Percentiles rank a stretch among this genome's conserved stretches.
phyloP scores from a whole-genome alignment of 345 rosid species.

The Murraya paniculata region DNA sequence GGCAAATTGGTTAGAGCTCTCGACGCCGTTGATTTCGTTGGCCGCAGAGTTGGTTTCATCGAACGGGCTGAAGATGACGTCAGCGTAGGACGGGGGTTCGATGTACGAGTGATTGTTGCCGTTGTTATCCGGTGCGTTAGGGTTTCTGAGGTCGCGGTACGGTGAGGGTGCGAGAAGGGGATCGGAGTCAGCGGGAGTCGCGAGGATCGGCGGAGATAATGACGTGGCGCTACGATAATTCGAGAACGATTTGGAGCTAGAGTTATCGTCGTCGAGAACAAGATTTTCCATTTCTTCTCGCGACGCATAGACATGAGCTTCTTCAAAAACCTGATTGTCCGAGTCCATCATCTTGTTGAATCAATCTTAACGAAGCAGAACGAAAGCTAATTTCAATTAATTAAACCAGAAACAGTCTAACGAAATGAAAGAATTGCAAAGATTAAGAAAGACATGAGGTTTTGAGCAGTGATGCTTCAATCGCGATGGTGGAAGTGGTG shows the following conservation, averaged over 20 bases:
- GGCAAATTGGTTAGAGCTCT: conserved; percentile 36
- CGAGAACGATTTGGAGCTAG: conserved; percentile 33
- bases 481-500: neutral
- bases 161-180: conserved; percentile 60
- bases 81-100: conserved; percentile 92
- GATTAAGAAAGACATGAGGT: neutral
- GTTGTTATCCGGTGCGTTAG: conserved; percentile 31
- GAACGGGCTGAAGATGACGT: conserved; percentile 78
- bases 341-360: conserved; percentile 76
- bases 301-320: conserved; percentile 49
- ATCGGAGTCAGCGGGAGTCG: conserved; percentile 66
- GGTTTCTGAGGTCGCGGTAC: conserved; percentile 34
- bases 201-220: conserved; percentile 43
- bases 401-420: neutral
- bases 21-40: conserved; percentile 58
- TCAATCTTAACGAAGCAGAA: neutral
- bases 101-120: conserved; percentile 40
- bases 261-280: conserved; percentile 36
- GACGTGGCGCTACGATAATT: conserved; percentile 65
- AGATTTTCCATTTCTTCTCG: conserved; percentile 77
- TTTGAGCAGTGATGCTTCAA: neutral
- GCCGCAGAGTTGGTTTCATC: conserved; percentile 42
- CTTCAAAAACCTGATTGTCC: conserved; percentile 57
- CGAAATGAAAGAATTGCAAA: neutral
- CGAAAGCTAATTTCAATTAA: neutral